These are phyloP conservation scores for Whalleya microplaca DNA, from an alignment of 2,329 filamentous ascomycete species.

Conservation along the genomic window DNA sequence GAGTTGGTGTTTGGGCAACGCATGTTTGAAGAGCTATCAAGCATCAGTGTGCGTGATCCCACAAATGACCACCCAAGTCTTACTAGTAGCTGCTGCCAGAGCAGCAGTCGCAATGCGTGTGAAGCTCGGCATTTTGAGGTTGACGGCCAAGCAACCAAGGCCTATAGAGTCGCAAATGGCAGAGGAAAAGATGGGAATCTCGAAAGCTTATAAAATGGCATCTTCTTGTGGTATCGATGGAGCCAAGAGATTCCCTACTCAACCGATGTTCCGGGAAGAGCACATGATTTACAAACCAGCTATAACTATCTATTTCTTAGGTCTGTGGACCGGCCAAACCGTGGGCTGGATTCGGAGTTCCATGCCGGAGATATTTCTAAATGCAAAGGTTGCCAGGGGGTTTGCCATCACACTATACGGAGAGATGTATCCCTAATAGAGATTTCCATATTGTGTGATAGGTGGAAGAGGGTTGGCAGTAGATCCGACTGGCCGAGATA, in stretches of 20 bases:
- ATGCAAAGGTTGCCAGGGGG: conserved; percentile 29
- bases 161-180: conserved; percentile 24
- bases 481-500: conserved; percentile 36
- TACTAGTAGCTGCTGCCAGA: conserved; percentile 35
- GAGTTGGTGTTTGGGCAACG: conserved; percentile 32
- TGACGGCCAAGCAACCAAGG: conserved; percentile 29
- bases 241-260: conserved; percentile 22
- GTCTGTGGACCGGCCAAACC: conserved; percentile 17
- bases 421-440: conserved; percentile 21
- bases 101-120: conserved; percentile 35
- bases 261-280: conserved; percentile 33
- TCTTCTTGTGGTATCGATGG: conserved; percentile 13
- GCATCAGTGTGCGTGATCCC: conserved; percentile 18
- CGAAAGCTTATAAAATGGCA: conserved; percentile 32
- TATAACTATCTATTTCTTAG: conserved; percentile 13
- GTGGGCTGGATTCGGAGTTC: conserved; percentile 29
- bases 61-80: conserved; percentile 12
- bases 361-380: conserved; percentile 28
- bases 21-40: conserved; percentile 31
- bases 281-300: conserved; percentile 25
- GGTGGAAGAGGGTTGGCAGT: conserved; percentile 24
- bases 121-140: conserved; percentile 37
- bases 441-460: conserved; percentile 27
- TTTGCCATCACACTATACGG: conserved; percentile 30
- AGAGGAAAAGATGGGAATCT: conserved; percentile 15